Evolutionary conservation across 495 filamentous ascomycete genomes (phyloP).

Genomic region (Astrocystis sublimbata): DNA sequence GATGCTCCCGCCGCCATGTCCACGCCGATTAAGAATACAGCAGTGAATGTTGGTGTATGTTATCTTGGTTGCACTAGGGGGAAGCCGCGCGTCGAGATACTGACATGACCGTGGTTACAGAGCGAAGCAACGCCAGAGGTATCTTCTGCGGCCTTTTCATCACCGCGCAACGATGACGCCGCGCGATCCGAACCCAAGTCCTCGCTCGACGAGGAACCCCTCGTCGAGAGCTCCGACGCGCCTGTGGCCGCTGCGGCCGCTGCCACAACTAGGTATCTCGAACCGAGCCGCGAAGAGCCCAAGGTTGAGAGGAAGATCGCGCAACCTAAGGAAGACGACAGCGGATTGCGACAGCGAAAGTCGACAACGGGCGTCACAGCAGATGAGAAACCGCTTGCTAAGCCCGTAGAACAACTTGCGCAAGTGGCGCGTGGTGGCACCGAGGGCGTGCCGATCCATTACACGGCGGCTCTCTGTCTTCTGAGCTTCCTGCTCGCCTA

Average conservation of each 20-base stretch:
- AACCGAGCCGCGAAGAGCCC: conserved; percentile 60
- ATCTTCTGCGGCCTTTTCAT: conserved; percentile 30
- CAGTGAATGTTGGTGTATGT: conserved; percentile 29
- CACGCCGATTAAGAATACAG: conserved; percentile 27
- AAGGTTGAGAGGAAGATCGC: conserved; percentile 76
- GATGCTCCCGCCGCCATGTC: conserved; percentile 14
- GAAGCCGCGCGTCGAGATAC: neutral
- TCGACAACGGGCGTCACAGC: conserved; percentile 48
- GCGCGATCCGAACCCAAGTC: conserved; percentile 45
- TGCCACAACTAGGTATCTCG: conserved; percentile 42
- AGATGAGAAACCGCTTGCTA: conserved; percentile 32
- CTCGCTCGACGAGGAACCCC: conserved; percentile 19
- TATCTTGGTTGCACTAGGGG: neutral
- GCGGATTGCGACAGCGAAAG: conserved; percentile 72
- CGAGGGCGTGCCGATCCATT: conserved; percentile 82
- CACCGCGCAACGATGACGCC: conserved; percentile 21
- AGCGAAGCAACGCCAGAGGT: conserved; percentile 24
- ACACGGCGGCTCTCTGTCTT: conserved; percentile 80
- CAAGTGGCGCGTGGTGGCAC: conserved; percentile 55
- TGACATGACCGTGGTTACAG: neutral
- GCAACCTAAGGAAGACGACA: conserved; percentile 65
- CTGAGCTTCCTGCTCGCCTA: conserved; percentile 91
- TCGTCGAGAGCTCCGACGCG: conserved; percentile 33
- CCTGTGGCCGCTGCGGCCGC: conserved; percentile 48
- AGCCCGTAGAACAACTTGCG: conserved; percentile 51